phyloP scores from a whole-genome alignment of 2,329 filamentous ascomycete species.

The Pseudogymnoascus sp. region DNA sequence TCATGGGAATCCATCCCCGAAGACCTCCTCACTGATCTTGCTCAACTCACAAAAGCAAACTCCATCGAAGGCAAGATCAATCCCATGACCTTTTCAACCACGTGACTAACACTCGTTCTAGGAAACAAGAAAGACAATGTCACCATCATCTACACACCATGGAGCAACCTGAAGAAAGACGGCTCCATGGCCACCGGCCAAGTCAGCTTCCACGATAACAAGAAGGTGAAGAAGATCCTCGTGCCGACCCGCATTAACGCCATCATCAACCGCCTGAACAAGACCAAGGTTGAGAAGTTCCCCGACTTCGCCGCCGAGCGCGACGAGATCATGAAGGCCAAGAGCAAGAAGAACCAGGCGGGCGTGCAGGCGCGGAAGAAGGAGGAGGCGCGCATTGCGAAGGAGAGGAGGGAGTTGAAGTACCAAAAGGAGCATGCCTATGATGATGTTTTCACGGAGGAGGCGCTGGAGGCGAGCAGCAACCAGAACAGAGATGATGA shows the following conservation, averaged over 20 bases:
- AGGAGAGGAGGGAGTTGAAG: slow-evolving; percentile 82
- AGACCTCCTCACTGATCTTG: slow-evolving; percentile 75
- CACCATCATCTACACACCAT: slow-evolving; percentile 94
- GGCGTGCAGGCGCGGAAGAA: slow-evolving; percentile 61
- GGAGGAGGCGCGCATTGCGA: slow-evolving; percentile 64
- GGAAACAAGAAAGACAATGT: slow-evolving; percentile 99
- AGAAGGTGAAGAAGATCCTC: slow-evolving; percentile 76
- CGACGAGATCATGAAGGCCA: slow-evolving; percentile 65
- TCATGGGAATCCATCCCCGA: slow-evolving; percentile 77
- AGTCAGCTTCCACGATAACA: slow-evolving; percentile 86
- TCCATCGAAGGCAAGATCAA: slow-evolving; percentile 74
- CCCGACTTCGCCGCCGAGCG: slow-evolving; percentile 79
- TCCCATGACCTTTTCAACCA: not conserved
- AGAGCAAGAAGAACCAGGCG: slow-evolving; percentile 65
- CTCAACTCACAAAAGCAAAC: slow-evolving; percentile 97
- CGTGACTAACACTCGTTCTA: slow-evolving; percentile 31
- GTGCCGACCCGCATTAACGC: slow-evolving; percentile 77
- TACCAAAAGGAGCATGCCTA: slow-evolving; percentile 98
- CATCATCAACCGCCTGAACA: slow-evolving; percentile 96
- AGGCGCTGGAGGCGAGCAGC: slow-evolving; percentile 68
- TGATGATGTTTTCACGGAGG: slow-evolving; percentile 81
- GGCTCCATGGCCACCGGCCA: slow-evolving; percentile 94
- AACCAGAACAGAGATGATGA: slow-evolving; percentile 77
- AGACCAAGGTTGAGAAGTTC: slow-evolving; percentile 84
- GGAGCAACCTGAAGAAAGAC: slow-evolving; percentile 93